Percentiles rank a stretch among this genome's conserved stretches.
Conservation (phyloP, 2,329 filamentous ascomycete species). For the Penicillium oxalicum region DNA sequence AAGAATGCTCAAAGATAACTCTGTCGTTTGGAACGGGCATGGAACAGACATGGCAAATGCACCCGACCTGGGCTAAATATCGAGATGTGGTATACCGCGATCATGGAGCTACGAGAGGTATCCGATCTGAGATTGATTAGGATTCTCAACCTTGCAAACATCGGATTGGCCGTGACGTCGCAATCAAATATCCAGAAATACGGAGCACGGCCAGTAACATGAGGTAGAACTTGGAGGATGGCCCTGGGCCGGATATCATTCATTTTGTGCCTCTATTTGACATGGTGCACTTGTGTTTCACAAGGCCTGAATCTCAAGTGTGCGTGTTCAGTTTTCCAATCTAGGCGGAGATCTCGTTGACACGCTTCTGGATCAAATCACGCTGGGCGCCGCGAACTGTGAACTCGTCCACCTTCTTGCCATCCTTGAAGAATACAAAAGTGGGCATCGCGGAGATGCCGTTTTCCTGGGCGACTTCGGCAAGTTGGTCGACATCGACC, state of each 20-base stretch:
- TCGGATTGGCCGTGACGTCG: too few species aligned
- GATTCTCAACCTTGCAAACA: too few species aligned
- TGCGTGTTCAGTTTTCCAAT: background rate
- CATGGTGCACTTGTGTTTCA: background rate
- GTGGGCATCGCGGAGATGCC: slow-evolving; percentile 88
- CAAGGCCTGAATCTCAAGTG: background rate
- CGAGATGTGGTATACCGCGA: too few species aligned
- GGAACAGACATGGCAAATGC: background rate
- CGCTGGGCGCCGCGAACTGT: slow-evolving; percentile 79
- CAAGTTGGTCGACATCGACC: slow-evolving; percentile 80
- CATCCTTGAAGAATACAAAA: slow-evolving; percentile 77
- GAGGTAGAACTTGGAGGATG: background rate
- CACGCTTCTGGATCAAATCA: slow-evolving; percentile 50
- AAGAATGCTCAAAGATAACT: too few species aligned
- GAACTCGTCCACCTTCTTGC: slow-evolving; percentile 54
- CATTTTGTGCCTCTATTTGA: background rate
- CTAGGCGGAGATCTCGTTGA: slow-evolving; percentile 23
- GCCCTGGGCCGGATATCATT: slow-evolving; percentile 5
- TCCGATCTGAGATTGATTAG: too few species aligned
- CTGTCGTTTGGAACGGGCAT: too few species aligned
- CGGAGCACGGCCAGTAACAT: background rate
- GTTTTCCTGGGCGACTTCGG: slow-evolving; percentile 71
- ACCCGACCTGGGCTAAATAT: background rate
- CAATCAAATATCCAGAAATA: background rate
- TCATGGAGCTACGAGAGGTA: too few species aligned